Base-by-base conservation (phyloP, 1,284 basidiomycete genomes). In the Cerrena zonata region DNA sequence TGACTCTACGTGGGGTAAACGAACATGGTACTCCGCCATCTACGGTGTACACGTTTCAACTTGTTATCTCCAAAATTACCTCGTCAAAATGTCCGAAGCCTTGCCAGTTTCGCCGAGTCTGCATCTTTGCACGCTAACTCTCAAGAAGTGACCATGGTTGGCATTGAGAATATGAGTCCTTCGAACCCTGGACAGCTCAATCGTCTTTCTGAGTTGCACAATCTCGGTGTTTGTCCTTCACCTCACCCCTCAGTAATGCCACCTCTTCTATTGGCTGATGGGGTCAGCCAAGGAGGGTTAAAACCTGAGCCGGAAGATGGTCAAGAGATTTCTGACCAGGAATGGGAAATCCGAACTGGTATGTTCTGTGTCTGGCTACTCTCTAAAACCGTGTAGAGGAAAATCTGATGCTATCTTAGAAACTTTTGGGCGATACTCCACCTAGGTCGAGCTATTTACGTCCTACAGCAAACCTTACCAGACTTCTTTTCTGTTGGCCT, bases 291-390 rank as follows among this genome's bases (percentile, higher is more conserved):
- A 42, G 13, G 41, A 42, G 11, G 23, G 13, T 22, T 5, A 24
- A 23, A 5, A 5, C 41, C 41, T 36, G 46, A 47, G 18, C 47
- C 47, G 26, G 37, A 48, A 19, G 12, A 30, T 30, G 45, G 26
- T 18, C 53, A 53, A 27, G 58, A 59, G 37, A 53, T 69, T 15
- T 69, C 72, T 1, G 74, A 75, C 51, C 69, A 73, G 19, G 82
- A 86, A 55, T 86, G 83, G 83, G 77, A 84, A 60, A 75, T 84
- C 44, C 75, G 80, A 24, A 84, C 82, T 58, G 82, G 83, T 80
- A 60, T 50, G 72, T 61, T 15, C 11, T 39, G 24, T 15, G 11
- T 49, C n/a, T 25, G 23, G 12, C 27, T 19, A 23, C 39, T 24
- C 40, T 12, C 37, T 47, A 18, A 21, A 21, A 25, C 12, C 54